Evolutionary conservation across 75 land plant genomes (phyloP).

Genomic region (Selaginella tamariscina): DNA sequence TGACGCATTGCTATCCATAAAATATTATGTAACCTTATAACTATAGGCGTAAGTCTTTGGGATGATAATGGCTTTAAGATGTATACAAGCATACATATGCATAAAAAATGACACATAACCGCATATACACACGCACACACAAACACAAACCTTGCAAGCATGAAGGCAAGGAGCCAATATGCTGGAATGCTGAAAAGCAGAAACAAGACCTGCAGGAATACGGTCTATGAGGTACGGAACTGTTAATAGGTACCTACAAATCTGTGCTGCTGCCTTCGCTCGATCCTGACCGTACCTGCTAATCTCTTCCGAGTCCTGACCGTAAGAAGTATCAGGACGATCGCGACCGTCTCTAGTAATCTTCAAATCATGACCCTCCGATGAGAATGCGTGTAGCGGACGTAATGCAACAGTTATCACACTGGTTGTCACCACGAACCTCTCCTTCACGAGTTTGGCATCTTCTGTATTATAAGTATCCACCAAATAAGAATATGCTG

Average conservation of each 20-base stretch:
- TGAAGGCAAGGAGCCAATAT: slow-evolving; percentile 45
- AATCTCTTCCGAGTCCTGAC: background rate
- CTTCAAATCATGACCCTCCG: too few relatives aligned
- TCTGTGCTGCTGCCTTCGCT: slow-evolving; percentile 35
- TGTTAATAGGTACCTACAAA: slow-evolving; percentile 44
- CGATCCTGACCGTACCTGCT: slow-evolving; percentile 8
- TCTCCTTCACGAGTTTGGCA: slow-evolving; percentile 25
- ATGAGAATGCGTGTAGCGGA: slow-evolving; percentile 34
- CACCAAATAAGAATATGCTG: slow-evolving; percentile 37
- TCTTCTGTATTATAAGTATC: slow-evolving; percentile 15
- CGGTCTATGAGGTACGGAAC: slow-evolving; percentile 54
- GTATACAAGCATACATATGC: too few relatives aligned
- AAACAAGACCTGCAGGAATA: slow-evolving; percentile 47
- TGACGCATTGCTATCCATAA: too few relatives aligned
- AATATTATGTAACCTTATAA: too few relatives aligned
- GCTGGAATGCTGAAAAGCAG: slow-evolving; percentile 57
- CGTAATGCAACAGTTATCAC: slow-evolving; percentile 60
- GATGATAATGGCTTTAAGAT: too few relatives aligned
- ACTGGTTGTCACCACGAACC: slow-evolving; percentile 58
- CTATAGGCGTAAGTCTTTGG: too few relatives aligned
- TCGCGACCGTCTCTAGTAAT: too few relatives aligned
- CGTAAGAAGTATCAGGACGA: background rate
- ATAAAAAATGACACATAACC: too few relatives aligned
- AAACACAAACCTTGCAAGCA: slow-evolving; percentile 40
- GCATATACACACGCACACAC: too few relatives aligned